Base-by-base conservation (phyloP, 73 alveolate species). In the Stentor roeselii region DNA sequence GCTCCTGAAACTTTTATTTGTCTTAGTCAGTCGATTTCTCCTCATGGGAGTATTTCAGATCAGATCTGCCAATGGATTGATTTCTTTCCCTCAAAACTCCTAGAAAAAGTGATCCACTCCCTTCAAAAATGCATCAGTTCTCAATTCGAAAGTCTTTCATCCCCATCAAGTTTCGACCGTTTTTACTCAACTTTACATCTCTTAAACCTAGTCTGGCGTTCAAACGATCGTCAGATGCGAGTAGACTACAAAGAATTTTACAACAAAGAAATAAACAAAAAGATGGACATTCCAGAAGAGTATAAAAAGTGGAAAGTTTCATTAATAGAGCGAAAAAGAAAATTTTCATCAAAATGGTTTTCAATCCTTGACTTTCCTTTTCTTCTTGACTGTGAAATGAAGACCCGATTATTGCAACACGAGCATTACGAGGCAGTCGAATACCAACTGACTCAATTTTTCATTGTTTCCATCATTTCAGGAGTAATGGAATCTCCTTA, bases 401-500 rank as follows among this genome's bases (percentile, higher is more conserved):
- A 67, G 34, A 21, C 80, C 1, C 21, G 27, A 32, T 34, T 67
- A 27, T 34, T 67, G 50, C 80, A 67, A 2, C 37, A 67, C 34
- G 80, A 67, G 34, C 21, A 67, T 34, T 21, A 67, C 37, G 37
- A 32, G 34, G 50, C 11, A 30, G 34, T 67, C n/a, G 41, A 67
- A 11, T n/a, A 67, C 50, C 50, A 21, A 67, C 11, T 67, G 14
- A 0, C 21, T 34, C 42, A 21, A 67, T 67, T 67, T 67, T 2
- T 67, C 0, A n/a, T 67, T 1, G 41, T 21, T 21, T 27, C 21
- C 67, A 6, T 50, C 6, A 11, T 50, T 11, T 50, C 67, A 50
- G 88, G 88, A 60, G 91, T 75, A 31, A 82, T 82, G 61, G 84
- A 75, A 59, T 60, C 85, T 36, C 77, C 82, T 36, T 95, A 83